Percentiles rank a stretch among this genome's conserved stretches.
These are phyloP conservation scores for Stevia rebaudiana DNA, from an alignment of 140 eudicot genomes.

Conservation along the genomic window DNA sequence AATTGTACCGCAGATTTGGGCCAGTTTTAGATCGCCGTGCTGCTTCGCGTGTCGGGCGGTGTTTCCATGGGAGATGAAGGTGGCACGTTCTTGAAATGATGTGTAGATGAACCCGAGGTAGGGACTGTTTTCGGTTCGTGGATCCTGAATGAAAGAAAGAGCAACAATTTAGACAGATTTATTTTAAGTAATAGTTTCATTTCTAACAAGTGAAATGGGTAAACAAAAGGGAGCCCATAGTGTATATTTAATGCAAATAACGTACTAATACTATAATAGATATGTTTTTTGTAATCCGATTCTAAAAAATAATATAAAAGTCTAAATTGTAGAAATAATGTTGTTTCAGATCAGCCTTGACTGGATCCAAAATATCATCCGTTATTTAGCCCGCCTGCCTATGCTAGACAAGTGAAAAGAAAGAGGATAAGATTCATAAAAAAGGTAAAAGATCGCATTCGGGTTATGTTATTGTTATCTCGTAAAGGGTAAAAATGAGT, in stretches of 20 bases:
- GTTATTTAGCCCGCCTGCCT: too few relatives aligned
- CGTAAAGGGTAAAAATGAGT: neutral
- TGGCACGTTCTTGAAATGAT: constrained; percentile 90
- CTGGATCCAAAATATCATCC: neutral
- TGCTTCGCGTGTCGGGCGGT: constrained; percentile 80
- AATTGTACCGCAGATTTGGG: constrained; percentile 76
- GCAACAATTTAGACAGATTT: neutral
- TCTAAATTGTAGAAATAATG: too few relatives aligned
- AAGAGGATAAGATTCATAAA: neutral
- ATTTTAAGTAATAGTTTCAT: neutral
- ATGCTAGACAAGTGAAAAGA: neutral
- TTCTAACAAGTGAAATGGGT: neutral
- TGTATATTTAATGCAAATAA: neutral
- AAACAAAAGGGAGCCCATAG: neutral
- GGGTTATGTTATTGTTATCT: neutral
- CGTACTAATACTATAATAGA: neutral
- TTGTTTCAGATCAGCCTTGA: neutral
- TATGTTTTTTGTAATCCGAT: neutral
- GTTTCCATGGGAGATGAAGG: constrained; percentile 83
- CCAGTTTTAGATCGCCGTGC: constrained; percentile 63
- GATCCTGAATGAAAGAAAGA: constrained; percentile 43
- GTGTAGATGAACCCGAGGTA: constrained; percentile 82
- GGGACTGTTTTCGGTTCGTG: constrained; percentile 78
- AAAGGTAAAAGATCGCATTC: neutral
- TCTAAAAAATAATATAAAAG: neutral